phyloP scores from a whole-genome alignment of 73 alveolate genomes.

The Symbiodinium natans region DNA sequence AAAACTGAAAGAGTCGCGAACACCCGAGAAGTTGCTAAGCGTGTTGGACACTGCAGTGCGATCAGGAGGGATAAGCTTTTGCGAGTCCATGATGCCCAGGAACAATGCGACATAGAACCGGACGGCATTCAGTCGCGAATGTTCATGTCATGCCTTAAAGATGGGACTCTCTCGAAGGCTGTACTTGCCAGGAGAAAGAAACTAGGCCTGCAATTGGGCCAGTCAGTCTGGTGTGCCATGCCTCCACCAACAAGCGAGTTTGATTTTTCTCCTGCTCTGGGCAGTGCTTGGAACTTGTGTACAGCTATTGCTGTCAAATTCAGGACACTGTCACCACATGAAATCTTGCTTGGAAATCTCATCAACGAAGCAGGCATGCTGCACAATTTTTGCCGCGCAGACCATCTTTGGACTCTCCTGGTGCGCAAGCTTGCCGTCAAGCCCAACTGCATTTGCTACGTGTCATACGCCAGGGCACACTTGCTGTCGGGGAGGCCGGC shows the following conservation, averaged over 20 bases:
- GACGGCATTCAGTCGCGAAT: neutral
- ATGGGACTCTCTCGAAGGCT: neutral
- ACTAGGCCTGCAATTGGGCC: neutral
- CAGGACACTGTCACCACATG: neutral
- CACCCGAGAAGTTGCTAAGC: neutral
- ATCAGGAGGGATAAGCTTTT: neutral
- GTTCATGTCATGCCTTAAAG: neutral
- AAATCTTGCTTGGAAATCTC: neutral
- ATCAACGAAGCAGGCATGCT: neutral
- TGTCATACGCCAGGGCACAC: neutral
- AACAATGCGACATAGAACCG: neutral
- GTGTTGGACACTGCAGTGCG: neutral
- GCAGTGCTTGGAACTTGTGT: neutral
- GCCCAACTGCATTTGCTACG: slow-evolving; percentile 15
- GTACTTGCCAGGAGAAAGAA: neutral
- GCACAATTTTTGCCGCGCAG: neutral
- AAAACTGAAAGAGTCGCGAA: neutral
- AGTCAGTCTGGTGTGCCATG: neutral
- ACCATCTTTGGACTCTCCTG: neutral
- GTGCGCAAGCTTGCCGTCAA: neutral
- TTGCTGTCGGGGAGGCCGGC: slow-evolving; percentile 6
- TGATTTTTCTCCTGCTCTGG: neutral
- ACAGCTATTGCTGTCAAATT: neutral
- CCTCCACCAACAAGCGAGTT: neutral
- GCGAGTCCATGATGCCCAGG: neutral